phyloP scores from a whole-genome alignment of 306 rosid species.

The Crotalaria pallida region DNA sequence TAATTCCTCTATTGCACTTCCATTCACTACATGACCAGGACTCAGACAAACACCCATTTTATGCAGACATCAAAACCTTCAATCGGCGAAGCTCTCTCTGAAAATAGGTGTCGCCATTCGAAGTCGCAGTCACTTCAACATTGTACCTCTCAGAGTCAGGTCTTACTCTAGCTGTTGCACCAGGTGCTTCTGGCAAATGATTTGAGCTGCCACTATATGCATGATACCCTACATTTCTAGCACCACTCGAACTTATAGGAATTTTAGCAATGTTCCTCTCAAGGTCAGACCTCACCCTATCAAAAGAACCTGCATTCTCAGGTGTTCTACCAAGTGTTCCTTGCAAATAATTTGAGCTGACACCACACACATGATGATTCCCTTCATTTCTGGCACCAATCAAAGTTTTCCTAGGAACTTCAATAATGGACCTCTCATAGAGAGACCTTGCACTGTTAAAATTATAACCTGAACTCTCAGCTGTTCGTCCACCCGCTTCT shows the following conservation, averaged over 20 bases:
- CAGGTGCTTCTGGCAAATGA: conserved; percentile 1
- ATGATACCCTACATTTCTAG: neutral
- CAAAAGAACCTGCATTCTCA: neutral
- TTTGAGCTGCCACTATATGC: conserved; percentile 2
- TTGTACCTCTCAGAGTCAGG: neutral
- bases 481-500: neutral
- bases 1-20: neutral
- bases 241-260: neutral
- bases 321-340: neutral
- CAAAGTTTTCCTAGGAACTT: neutral
- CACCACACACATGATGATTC: neutral
- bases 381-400: conserved; percentile 1
- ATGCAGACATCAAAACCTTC: neutral
- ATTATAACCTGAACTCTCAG: neutral
- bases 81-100: neutral
- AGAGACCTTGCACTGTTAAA: neutral
- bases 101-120: neutral
- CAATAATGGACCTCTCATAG: neutral
- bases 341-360: conserved; percentile 7
- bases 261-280: neutral
- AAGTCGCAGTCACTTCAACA: neutral
- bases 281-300: neutral
- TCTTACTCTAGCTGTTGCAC: neutral
- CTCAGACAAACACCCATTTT: neutral
- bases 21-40: neutral